These are phyloP conservation scores for Mycena sanguinolenta DNA, from an alignment of 768 basidiomycete genomes.

Conservation along the genomic window DNA sequence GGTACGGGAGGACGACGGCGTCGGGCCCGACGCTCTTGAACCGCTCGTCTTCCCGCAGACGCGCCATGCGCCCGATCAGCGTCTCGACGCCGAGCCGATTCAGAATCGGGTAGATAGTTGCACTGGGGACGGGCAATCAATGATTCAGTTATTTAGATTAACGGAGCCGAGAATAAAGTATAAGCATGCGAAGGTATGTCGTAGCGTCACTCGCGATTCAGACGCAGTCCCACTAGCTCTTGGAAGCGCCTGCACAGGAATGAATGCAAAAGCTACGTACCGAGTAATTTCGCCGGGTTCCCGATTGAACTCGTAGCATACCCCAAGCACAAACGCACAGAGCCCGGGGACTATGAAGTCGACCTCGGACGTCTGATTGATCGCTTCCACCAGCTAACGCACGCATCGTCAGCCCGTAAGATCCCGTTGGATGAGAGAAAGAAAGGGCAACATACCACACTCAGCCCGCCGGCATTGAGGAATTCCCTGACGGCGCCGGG, in stretches of 20 bases:
- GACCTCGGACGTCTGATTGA: constrained; percentile 89
- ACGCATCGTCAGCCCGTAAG: not conserved
- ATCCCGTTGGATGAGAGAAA: not conserved
- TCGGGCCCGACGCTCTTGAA: constrained; percentile 94
- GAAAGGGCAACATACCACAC: constrained; percentile 74
- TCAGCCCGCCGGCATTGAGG: constrained; percentile 89
- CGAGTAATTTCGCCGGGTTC: constrained; percentile 97
- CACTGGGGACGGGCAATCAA: constrained; percentile 53
- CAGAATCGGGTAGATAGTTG: constrained; percentile 91
- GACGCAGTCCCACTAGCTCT: not conserved
- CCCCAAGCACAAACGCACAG: constrained; percentile 90
- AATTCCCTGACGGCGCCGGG: constrained; percentile 90
- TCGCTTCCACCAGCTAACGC: constrained; percentile 90
- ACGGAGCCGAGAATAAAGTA: constrained; percentile 13
- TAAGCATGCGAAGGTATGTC: not conserved
- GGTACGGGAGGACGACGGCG: constrained; percentile 74
- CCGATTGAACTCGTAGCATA: constrained; percentile 96
- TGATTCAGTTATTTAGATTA: constrained; percentile 12
- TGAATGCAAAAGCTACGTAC: constrained; percentile 54
- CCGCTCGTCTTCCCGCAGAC: constrained; percentile 91
- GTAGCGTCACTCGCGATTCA: constrained; percentile 4
- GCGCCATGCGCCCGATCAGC: constrained; percentile 87
- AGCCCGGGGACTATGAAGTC: constrained; percentile 92
- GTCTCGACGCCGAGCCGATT: constrained; percentile 92
- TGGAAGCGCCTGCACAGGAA: not conserved